These are phyloP conservation scores for Eimeria acervulina DNA, from an alignment of 169 alveolate genomes.

Conservation along the genomic window DNA sequence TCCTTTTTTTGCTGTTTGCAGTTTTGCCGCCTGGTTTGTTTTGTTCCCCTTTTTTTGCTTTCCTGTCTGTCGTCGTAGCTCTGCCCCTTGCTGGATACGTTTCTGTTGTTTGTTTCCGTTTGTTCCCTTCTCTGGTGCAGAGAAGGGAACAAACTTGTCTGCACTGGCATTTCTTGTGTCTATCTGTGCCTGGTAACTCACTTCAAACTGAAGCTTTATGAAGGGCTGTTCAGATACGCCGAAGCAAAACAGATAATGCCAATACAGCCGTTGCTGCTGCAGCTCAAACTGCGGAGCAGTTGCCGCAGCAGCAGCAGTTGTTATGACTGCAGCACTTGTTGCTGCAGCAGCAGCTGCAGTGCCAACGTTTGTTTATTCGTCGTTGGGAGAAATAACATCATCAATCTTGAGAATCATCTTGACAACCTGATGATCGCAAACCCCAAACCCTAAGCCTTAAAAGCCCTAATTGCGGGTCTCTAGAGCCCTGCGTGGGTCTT, in stretches of 20 bases:
- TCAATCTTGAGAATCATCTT: conserved; percentile 99
- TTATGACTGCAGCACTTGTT: background rate
- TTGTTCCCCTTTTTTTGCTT: background rate
- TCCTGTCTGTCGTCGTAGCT: background rate
- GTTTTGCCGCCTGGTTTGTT: background rate
- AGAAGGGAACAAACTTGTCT: background rate
- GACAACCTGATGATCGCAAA: conserved; percentile 94
- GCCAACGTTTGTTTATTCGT: background rate
- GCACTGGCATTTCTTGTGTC: background rate
- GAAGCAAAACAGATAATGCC: background rate
- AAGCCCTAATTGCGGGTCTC: too few relatives aligned
- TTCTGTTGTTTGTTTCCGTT: too few relatives aligned
- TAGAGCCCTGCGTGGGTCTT: too few relatives aligned
- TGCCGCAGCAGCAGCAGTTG: conserved; percentile 3
- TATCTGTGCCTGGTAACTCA: background rate
- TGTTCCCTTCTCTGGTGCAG: too few relatives aligned
- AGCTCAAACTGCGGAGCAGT: background rate
- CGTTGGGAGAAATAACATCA: conserved; percentile 94
- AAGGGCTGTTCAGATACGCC: background rate
- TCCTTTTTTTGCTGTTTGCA: background rate
- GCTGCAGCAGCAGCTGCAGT: conserved; percentile 49
- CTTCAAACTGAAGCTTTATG: background rate
- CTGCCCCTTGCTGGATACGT: background rate
- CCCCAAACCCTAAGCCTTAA: background rate
- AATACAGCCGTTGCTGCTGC: conserved; percentile 51